Evolutionary conservation across 2,329 filamentous ascomycete species (phyloP).

Genomic region (Botryotinia narcissicola): DNA sequence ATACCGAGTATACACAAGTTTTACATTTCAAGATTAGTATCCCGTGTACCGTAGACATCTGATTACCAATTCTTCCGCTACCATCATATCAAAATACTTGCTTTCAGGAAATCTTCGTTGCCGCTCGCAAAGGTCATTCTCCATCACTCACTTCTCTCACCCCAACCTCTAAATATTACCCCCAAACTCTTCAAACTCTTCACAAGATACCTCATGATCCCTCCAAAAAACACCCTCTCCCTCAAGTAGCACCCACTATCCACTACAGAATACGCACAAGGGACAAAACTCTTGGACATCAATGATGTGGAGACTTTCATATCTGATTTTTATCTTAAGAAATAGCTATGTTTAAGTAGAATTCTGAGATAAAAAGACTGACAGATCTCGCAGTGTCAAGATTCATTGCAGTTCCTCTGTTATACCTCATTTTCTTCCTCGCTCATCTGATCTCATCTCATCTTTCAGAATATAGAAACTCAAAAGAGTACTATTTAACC

Average conservation of each 20-base stretch:
- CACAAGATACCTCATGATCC: not conserved
- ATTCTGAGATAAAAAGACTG: accelerated
- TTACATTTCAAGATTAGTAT: not conserved
- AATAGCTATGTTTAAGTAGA: not conserved
- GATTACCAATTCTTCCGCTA: not conserved
- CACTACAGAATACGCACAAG: not conserved
- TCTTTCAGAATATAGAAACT: too few relatives aligned
- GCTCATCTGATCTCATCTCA: too few relatives aligned
- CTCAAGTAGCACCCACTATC: accelerated
- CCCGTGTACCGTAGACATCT: not conserved
- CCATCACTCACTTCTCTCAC: accelerated
- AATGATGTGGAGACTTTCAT: not conserved
- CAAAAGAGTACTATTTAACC: too few relatives aligned
- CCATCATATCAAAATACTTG: accelerated
- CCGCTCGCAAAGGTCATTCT: too few relatives aligned
- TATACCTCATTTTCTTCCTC: too few relatives aligned
- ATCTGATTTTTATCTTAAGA: not conserved
- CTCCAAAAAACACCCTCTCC: accelerated
- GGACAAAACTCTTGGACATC: not conserved
- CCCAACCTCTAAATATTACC: too few relatives aligned
- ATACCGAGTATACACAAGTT: accelerated
- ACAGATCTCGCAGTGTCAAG: accelerated
- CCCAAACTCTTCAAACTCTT: too few relatives aligned
- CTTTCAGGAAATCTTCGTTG: not conserved
- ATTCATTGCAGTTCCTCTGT: not conserved